These are phyloP conservation scores for Collybia sordida DNA, from an alignment of 768 basidiomycete genomes.

Conservation along the genomic window DNA sequence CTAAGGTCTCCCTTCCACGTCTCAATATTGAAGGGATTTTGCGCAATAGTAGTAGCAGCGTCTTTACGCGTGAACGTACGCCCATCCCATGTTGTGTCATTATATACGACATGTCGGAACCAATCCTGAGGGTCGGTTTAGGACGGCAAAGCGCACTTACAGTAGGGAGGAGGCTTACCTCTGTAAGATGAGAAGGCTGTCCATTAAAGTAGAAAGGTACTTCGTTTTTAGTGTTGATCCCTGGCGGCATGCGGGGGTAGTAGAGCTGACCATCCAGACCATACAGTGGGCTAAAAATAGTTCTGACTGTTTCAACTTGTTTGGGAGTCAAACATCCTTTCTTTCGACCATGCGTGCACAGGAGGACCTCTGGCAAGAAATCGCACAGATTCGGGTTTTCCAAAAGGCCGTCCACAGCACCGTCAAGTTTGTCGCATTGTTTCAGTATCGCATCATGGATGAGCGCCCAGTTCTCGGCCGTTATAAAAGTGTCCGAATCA, in stretches of 20 bases:
- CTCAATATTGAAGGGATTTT: slow-evolving; percentile 7
- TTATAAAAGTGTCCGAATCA: background rate
- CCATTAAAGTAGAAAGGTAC: background rate
- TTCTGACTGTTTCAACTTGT: slow-evolving; percentile 6
- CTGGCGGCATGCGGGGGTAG: slow-evolving; percentile 9
- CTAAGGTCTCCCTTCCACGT: slow-evolving; percentile 9
- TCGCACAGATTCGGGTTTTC: slow-evolving; percentile 11
- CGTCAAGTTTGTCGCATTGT: slow-evolving; percentile 13
- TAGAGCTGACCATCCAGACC: slow-evolving; percentile 1
- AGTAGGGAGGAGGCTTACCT: background rate
- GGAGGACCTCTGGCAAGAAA: slow-evolving; percentile 7
- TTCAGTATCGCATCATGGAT: slow-evolving; percentile 5
- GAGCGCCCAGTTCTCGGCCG: slow-evolving; percentile 1
- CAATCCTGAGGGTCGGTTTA: slow-evolving; percentile 3
- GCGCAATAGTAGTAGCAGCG: background rate
- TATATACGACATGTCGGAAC: slow-evolving; percentile 7
- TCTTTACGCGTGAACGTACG: slow-evolving; percentile 1
- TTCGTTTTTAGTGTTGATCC: slow-evolving; percentile 5
- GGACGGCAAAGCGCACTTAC: background rate
- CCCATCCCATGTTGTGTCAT: slow-evolving; percentile 8
- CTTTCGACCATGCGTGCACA: background rate
- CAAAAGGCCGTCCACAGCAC: slow-evolving; percentile 11
- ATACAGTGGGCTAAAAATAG: slow-evolving; percentile 8
- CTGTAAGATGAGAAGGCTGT: background rate
- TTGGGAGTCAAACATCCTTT: slow-evolving; percentile 3